These are phyloP conservation scores for Cercospora beticola DNA, from an alignment of 2,329 filamentous ascomycete species.

Conservation along the genomic window DNA sequence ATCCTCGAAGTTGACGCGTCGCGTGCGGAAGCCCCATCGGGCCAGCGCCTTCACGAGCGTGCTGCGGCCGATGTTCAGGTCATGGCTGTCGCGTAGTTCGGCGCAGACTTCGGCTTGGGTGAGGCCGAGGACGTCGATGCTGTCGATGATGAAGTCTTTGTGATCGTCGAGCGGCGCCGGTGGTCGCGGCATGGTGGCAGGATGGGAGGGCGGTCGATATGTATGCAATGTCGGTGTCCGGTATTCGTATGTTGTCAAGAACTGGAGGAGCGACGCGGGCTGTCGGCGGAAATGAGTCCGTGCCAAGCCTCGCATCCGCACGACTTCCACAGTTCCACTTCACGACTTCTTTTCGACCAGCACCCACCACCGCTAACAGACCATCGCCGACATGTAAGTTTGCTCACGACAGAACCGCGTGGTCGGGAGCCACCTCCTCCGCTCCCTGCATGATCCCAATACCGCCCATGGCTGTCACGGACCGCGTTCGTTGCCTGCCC, in stretches of 20 bases:
- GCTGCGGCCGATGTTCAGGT: constrained; percentile 12
- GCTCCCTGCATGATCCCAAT: neutral
- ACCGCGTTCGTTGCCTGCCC: neutral
- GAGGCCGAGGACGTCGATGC: constrained; percentile 8
- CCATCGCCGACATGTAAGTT: neutral
- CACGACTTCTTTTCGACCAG: neutral
- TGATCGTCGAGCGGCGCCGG: constrained; percentile 7
- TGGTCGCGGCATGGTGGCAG: constrained; percentile 9
- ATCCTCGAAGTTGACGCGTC: constrained; percentile 13
- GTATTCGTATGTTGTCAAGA: neutral
- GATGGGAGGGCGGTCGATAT: neutral
- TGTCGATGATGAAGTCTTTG: constrained; percentile 11
- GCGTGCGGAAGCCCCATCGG: constrained; percentile 9
- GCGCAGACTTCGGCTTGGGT: constrained; percentile 4
- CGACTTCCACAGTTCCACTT: neutral
- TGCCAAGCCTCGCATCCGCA: neutral
- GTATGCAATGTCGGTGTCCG: neutral
- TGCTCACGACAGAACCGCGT: neutral
- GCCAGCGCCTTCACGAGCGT: constrained; percentile 8
- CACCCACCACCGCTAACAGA: neutral
- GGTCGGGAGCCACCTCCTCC: neutral
- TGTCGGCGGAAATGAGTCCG: neutral
- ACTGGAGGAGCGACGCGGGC: neutral
- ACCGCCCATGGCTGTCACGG: neutral
- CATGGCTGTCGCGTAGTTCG: constrained; percentile 10